Conservation (phyloP, 1,284 basidiomycete genomes). For the Microbotryum lychnidis-dioicae region DNA sequence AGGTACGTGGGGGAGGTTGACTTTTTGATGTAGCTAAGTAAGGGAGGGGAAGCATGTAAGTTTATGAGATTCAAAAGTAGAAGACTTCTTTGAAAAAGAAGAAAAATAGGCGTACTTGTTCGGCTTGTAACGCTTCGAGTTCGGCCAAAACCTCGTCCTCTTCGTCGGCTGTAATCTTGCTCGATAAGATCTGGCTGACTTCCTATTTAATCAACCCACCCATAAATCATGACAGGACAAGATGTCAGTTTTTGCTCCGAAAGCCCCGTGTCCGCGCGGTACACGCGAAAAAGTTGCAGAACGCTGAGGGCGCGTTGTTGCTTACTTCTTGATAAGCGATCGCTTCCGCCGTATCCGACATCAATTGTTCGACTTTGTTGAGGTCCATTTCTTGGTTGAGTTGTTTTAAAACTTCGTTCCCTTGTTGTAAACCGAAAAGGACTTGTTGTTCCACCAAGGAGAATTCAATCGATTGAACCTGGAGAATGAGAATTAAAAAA, state of each 20-base stretch:
- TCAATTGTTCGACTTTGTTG: conserved; percentile 83
- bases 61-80: too few relatives aligned
- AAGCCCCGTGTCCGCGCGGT: too few relatives aligned
- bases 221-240: too few relatives aligned
- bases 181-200: conserved; percentile 78
- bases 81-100: too few relatives aligned
- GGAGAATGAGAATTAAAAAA: background rate
- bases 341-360: conserved; percentile 87
- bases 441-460: conserved; percentile 89
- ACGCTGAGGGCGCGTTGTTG: too few relatives aligned
- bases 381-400: conserved; percentile 89
- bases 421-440: conserved; percentile 82
- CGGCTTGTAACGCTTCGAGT: conserved; percentile 57
- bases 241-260: too few relatives aligned
- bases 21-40: conserved; percentile 4
- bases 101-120: conserved; percentile 36
- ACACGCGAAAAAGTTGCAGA: too few relatives aligned
- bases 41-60: too few relatives aligned
- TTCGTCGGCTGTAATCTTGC: conserved; percentile 74
- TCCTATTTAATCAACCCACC: conserved; percentile 47
- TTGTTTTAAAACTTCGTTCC: conserved; percentile 83
- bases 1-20: conserved; percentile 15
- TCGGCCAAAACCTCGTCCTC: conserved; percentile 88
- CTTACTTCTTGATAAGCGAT: conserved; percentile 76
- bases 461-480: conserved; percentile 92